phyloP scores from a whole-genome alignment of 139 green algal genomes.

The Chlamydomonas incerta region DNA sequence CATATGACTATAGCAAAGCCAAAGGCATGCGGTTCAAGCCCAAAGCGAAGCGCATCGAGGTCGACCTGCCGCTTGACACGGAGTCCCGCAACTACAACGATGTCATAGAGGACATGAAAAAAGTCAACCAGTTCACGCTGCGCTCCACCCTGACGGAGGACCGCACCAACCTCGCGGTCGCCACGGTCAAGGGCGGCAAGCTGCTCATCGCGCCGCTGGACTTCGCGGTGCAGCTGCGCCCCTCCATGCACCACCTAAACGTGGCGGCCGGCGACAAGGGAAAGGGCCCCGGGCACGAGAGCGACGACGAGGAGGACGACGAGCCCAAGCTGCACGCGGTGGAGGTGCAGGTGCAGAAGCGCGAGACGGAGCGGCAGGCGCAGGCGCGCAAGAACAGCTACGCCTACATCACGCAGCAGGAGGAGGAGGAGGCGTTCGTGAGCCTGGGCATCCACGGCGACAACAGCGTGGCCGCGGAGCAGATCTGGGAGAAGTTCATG shows the following conservation, averaged over 20 bases:
- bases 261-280: not conserved
- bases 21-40: conserved; percentile 75
- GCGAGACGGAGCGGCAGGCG: conserved; percentile 89
- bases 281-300: conserved; percentile 19
- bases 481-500: conserved; percentile 44
- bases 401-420: conserved; percentile 58
- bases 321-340: conserved; percentile 47
- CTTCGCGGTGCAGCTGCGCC: conserved; percentile 85
- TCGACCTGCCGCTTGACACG: conserved; percentile 75
- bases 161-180: conserved; percentile 64
- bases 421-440: conserved; percentile 61
- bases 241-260: conserved; percentile 79
- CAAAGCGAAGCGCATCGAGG: conserved; percentile 67
- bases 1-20: conserved; percentile 73
- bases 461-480: conserved; percentile 19
- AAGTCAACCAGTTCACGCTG: conserved; percentile 64
- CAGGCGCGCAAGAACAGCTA: conserved; percentile 56
- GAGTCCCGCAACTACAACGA: conserved; percentile 71
- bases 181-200: conserved; percentile 67
- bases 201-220: conserved; percentile 86
- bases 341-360: conserved; percentile 74
- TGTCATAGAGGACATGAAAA: conserved; percentile 55
- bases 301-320: conserved; percentile 61
- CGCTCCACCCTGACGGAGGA: conserved; percentile 63
- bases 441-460: conserved; percentile 39